Evolutionary conservation across 2,329 filamentous ascomycete genomes (phyloP), one percentile per base, ranked within the genome.

Genomic region (Raffaelea albimanens): DNA sequence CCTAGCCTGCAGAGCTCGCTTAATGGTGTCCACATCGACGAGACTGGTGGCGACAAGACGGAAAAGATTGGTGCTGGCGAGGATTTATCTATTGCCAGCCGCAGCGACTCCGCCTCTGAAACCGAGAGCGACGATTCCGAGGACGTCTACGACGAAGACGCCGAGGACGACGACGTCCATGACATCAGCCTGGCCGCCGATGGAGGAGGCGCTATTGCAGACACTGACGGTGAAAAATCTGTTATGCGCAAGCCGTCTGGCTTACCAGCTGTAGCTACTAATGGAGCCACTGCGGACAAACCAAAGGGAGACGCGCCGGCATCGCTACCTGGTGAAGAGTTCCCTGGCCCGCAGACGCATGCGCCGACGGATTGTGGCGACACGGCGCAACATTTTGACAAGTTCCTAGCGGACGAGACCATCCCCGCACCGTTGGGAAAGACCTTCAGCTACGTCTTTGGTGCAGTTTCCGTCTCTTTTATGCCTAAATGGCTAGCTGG

Each of bases 341-440:
- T 87, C 60, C 91, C 90, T 2, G 93, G 93, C 0, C 86, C 89
- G n/a, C 66, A 79, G 5, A 78, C 82, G 1, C 93, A 98, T 65
- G 73, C 76, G 0, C 80, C 90, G 1, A 97, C 93, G 0, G 86
- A 94, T 40, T 98, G 90, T 60, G 82, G 80, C 3, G 93, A 98
- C 58, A 65, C 72, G 4, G 78, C 78, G 33, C 76, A 78, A 10
- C 93, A 96, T 62, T 96, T 88, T 59, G 87, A 96, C 52, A 89
- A 85, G 60, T 66, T 86, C 2, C 71, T 96, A 38, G 90, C 85
- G 42, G 91, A 98, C 62, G 91, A 95, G 40, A 70, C 85, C 4
- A 83, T 98, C 44, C 76, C 84, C 1, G 93, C 91, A 2, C 93
- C 93, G 0, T 69, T 98, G 1, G 93, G 93, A 46, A 94, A 95